Evolutionary conservation across 108 stramenopile species (phyloP), one percentile per base, ranked within the genome.

Genomic region (Tribonema minus): DNA sequence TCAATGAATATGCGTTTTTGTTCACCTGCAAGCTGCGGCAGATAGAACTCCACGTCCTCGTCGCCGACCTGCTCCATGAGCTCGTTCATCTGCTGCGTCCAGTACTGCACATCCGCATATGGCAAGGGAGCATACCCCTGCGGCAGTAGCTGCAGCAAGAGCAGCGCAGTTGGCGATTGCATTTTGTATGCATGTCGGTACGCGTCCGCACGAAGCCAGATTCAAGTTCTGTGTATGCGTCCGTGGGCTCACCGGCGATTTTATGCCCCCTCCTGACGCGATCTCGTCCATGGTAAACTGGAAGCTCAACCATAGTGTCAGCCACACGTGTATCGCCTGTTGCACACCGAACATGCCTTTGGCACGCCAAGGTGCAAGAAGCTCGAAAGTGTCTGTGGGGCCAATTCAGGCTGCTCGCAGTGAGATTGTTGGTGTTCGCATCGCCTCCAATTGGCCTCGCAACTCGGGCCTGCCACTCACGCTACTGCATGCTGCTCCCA

Each of bases 261-360:
- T n/a, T n/a, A n/a, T n/a, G n/a, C n/a, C 35, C 6, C 67, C 37
- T 5, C 67, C 26, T 37, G 67, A 35, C 37, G 35, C 12, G 5
- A 67, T 12, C 3, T 79, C 77, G 60, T 79, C 68, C 15, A 79
- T 58, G 32, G 40, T 28, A 3, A 68, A 68, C 68, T 79, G 77
- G 68, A 79, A 68, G 68, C 67, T 79, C 77, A 79, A 68, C 77
- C 77, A 79, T n/a, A 79, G 58, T 46, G 68, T 68, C n/a, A 79
- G 68, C 77, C 77, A 79, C 2, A 0, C 25, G 26, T 63, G 25
- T 28, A 23, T 26, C 7, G 62, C 20, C 7, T 5, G 29, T 1
- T 34, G 20, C 34, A 35, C 20, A 20, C 67, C 3, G 34, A 20
- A 30, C 67, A 30, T 20, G 32, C 67, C 2, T n/a, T n/a, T n/a